Percentiles rank a stretch among this genome's conserved stretches.
phyloP scores from a whole-genome alignment of 768 basidiomycete species.

The Trichaptum fuscoviolaceum region DNA sequence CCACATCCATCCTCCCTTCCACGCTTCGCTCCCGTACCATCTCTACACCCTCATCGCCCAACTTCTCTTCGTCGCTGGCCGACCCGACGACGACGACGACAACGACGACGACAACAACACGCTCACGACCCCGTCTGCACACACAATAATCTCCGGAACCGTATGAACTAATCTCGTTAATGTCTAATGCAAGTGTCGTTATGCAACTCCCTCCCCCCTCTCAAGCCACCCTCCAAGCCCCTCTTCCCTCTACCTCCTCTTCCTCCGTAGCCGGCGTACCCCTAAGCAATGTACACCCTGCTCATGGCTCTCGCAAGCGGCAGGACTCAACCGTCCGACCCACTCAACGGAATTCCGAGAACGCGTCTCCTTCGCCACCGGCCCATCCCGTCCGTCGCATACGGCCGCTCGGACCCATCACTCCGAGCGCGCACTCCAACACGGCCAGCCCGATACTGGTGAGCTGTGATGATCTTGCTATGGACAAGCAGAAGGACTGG shows the following conservation, averaged over 20 bases:
- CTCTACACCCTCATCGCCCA: not conserved
- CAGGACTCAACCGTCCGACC: constrained; percentile 49
- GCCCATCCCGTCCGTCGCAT: not conserved
- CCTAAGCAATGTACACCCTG: constrained; percentile 19
- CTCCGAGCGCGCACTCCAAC: constrained; percentile 9
- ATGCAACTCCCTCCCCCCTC: not conserved
- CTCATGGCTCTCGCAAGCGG: constrained; percentile 52
- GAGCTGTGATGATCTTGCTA: not conserved
- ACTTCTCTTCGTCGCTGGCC: not conserved
- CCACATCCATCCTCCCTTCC: not conserved
- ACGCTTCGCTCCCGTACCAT: not conserved
- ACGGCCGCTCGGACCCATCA: constrained; percentile 7
- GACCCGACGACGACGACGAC: not conserved
- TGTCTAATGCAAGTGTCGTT: not conserved
- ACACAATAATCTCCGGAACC: not conserved
- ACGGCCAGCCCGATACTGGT: not conserved
- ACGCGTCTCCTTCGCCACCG: constrained; percentile 31
- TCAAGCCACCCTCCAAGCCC: not conserved
- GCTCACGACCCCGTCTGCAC: not conserved
- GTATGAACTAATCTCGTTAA: constrained; percentile 1
- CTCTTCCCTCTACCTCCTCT: not conserved
- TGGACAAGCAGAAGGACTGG: not conserved
- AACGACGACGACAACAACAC: not conserved
- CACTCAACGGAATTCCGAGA: constrained; percentile 43
- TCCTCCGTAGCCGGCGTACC: not conserved